Base-by-base conservation (phyloP, 371 early-diverging fungal species). In the Apophysomyces ossiformis region DNA sequence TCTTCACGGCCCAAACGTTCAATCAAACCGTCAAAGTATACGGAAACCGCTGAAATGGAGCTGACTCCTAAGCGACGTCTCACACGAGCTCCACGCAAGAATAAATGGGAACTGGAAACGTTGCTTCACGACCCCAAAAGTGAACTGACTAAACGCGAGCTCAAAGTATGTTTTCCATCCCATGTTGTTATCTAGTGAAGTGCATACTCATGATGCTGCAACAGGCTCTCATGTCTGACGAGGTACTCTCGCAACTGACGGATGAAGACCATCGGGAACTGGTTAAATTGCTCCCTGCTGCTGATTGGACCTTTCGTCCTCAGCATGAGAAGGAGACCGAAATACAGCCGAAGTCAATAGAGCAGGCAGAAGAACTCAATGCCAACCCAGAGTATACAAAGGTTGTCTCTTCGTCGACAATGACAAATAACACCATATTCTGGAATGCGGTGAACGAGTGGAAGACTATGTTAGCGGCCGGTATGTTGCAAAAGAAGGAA, bases 251-350 rank as follows among this genome's bases (percentile, higher is more conserved):
- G 16, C 35, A 50, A 21, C 9, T 50, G 21, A 21, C 54, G 5
- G 54, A 2, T 16, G 54, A 50, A n/a, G 54, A 50, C 21, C 54
- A 50, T 21, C 54, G 54, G 1, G 54, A 50, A 12, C 39, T 60
- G 41, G 21, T 7, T 16, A 43, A 21, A 5, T 45, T 60, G 35
- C 60, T 60, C 13, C 60, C 60, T 41, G 60, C 43, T 12, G 43
- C 60, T 9, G 60, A 43, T 43, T 43, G 39, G 43, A 16, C 60
- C 54, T 50, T 50, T 26, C 54, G 54, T 50, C 5, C 54, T 50
- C n/a, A 50, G 9, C 21, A 50, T 18, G 54, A 50, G 2, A 21
- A 50, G 9, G 7, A 9, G 0, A 50, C 8, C n/a, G 21, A 9
- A 26, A 21, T 50, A 5, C 16, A 9, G 11, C 54, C 54, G 21